These are phyloP conservation scores for Schizochytrium sp. DNA, from an alignment of 108 stramenopile genomes.

Conservation along the genomic window DNA sequence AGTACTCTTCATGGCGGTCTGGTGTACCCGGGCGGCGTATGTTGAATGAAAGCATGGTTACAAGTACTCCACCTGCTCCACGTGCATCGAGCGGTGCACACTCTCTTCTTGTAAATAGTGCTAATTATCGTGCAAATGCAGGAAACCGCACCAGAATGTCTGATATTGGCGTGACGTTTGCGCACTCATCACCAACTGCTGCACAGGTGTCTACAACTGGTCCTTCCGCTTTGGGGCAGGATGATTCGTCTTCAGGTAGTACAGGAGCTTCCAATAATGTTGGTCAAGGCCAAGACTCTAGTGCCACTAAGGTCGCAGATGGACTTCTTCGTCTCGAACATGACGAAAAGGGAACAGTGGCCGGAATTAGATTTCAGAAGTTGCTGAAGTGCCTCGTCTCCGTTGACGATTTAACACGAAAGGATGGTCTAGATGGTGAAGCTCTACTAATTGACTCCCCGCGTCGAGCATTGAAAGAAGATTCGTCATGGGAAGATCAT, in stretches of 20 bases:
- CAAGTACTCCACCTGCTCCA: not conserved
- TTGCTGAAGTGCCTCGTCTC: constrained; percentile 55
- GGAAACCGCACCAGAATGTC: not conserved
- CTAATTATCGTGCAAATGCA: constrained; percentile 26
- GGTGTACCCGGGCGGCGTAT: too few relatives aligned
- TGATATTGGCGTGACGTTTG: constrained; percentile 12
- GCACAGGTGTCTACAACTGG: not conserved
- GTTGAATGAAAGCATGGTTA: too few relatives aligned
- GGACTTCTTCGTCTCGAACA: not conserved
- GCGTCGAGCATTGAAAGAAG: constrained; percentile 16
- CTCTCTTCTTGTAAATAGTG: not conserved
- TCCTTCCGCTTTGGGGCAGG: not conserved
- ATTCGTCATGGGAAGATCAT: constrained; percentile 25
- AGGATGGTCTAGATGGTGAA: constrained; percentile 49
- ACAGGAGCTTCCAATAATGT: not conserved
- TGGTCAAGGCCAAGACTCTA: not conserved
- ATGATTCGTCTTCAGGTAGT: not conserved
- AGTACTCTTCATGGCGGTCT: too few relatives aligned
- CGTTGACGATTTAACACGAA: constrained; percentile 27
- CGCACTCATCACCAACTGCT: not conserved
- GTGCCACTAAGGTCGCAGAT: not conserved
- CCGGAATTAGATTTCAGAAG: constrained; percentile 18
- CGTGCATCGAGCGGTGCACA: not conserved
- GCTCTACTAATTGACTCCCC: constrained; percentile 30
- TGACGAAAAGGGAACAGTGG: not conserved